Evolutionary conservation across 2,329 filamentous ascomycete genomes (phyloP).

Genomic region (Pseudogymnoascus verrucosus): DNA sequence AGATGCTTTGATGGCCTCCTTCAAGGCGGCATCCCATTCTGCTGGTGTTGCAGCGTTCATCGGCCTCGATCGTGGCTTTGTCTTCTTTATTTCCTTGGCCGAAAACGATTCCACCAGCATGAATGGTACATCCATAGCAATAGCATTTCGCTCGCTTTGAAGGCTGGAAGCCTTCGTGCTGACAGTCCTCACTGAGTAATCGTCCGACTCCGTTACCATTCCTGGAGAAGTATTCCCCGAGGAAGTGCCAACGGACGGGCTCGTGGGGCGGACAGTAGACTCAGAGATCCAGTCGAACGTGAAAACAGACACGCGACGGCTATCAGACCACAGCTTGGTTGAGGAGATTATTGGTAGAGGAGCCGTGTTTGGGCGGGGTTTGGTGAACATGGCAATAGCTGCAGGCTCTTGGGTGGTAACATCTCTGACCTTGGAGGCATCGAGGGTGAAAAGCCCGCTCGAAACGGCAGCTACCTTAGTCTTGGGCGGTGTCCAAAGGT

Average conservation of each 20-base stretch:
- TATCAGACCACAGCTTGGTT: conserved; percentile 21
- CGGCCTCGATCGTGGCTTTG: conserved; percentile 15
- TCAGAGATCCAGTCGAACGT: conserved; percentile 27
- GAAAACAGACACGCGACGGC: conserved; percentile 15
- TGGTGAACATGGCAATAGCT: conserved; percentile 20
- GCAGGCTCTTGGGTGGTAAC: conserved; percentile 19
- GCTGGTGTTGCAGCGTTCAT: conserved; percentile 11
- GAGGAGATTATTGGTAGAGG: conserved; percentile 18
- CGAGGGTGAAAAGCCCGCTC: conserved; percentile 19
- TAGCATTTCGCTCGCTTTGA: conserved; percentile 17
- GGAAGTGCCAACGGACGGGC: conserved; percentile 24
- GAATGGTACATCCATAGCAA: conserved; percentile 8
- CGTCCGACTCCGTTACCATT: conserved; percentile 24
- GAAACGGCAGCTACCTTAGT: not conserved
- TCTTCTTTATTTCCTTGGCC: conserved; percentile 7
- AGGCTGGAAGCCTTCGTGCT: conserved; percentile 26
- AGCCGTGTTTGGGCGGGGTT: conserved; percentile 12
- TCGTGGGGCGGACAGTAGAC: conserved; percentile 24
- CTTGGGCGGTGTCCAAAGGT: conserved; percentile 16
- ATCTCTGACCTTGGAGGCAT: conserved; percentile 14
- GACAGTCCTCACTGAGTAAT: conserved; percentile 24
- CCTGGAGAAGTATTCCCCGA: conserved; percentile 20
- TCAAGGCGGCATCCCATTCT: conserved; percentile 1
- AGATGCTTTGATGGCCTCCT: not conserved
- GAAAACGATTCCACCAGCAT: conserved; percentile 7